These are phyloP conservation scores for Strobilomyces dryophilus DNA, from an alignment of 768 basidiomycete genomes.

Conservation along the genomic window DNA sequence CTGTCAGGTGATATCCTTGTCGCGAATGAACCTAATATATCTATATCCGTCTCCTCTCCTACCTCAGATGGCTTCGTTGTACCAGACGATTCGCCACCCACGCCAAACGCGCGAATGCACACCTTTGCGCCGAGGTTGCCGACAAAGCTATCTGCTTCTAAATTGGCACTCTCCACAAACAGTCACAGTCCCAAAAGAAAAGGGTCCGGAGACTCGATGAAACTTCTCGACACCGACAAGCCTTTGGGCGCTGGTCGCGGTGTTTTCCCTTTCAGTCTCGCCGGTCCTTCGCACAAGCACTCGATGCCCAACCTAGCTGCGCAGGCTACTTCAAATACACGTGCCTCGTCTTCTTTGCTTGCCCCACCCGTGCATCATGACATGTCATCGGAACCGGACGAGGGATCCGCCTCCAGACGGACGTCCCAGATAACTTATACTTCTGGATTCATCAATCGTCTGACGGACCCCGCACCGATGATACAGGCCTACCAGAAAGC, in stretches of 20 bases:
- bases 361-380: conserved; percentile 50
- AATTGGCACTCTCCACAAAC: conserved; percentile 40
- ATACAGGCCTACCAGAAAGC: conserved; percentile 27
- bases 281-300: conserved; percentile 27
- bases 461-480: conserved; percentile 47
- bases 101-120: conserved; percentile 57
- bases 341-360: conserved; percentile 45
- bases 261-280: conserved; percentile 30
- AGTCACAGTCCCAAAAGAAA: conserved; percentile 60
- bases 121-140: conserved; percentile 70
- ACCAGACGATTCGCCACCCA: conserved; percentile 36
- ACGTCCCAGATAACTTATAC: conserved; percentile 77
- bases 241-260: conserved; percentile 16
- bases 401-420: conserved; percentile 44
- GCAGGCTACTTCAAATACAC: conserved; percentile 9
- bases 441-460: conserved; percentile 72
- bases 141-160: conserved; percentile 59
- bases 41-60: conserved; percentile 48
- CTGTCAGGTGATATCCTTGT: conserved; percentile 16
- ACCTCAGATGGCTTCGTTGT: conserved; percentile 33
- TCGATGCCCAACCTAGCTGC: conserved; percentile 15
- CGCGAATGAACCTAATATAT: conserved; percentile 34
- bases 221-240: conserved; percentile 31
- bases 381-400: conserved; percentile 28
- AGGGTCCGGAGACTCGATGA: conserved; percentile 37